These are phyloP conservation scores for Plasmodium vivax DNA, from an alignment of 169 alveolate genomes.

Conservation along the genomic window DNA sequence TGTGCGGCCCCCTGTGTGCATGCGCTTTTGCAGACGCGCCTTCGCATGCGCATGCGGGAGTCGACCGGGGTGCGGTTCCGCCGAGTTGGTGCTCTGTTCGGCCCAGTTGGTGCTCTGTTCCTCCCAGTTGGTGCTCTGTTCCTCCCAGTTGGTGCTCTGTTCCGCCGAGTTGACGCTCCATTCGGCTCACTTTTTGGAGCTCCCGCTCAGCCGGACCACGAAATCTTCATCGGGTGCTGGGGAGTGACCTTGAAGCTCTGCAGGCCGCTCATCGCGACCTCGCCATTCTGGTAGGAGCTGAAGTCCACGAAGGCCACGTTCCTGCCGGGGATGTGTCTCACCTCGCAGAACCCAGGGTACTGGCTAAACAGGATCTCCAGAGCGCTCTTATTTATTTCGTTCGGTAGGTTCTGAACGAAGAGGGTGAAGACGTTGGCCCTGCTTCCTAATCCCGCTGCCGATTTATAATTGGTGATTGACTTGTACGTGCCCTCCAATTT, in stretches of 20 bases:
- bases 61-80: not conserved
- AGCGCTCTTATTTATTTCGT: slow-evolving; percentile 83
- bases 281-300: slow-evolving; percentile 82
- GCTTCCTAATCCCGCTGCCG: slow-evolving; percentile 5
- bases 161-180: too few species aligned
- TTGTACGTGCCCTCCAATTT: slow-evolving; percentile 81
- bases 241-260: slow-evolving; percentile 88
- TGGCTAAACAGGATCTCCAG: slow-evolving; percentile 85
- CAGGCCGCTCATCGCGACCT: slow-evolving; percentile 87
- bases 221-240: slow-evolving; percentile 82
- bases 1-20: not conserved
- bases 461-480: slow-evolving; percentile 59
- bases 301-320: slow-evolving; percentile 89
- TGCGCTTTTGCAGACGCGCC: not conserved
- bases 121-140: too few species aligned
- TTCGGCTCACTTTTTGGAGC: too few species aligned
- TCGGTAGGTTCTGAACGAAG: slow-evolving; percentile 88
- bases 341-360: slow-evolving; percentile 88
- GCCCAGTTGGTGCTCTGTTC: not conserved
- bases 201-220: slow-evolving; percentile 76
- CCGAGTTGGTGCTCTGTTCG: not conserved
- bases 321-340: slow-evolving; percentile 86
- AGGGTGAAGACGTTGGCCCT: slow-evolving; percentile 76
- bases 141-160: too few species aligned
- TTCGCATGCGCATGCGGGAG: not conserved